Base-by-base conservation (phyloP, 345 rosid genomes). In the Rhizophora mangle region DNA sequence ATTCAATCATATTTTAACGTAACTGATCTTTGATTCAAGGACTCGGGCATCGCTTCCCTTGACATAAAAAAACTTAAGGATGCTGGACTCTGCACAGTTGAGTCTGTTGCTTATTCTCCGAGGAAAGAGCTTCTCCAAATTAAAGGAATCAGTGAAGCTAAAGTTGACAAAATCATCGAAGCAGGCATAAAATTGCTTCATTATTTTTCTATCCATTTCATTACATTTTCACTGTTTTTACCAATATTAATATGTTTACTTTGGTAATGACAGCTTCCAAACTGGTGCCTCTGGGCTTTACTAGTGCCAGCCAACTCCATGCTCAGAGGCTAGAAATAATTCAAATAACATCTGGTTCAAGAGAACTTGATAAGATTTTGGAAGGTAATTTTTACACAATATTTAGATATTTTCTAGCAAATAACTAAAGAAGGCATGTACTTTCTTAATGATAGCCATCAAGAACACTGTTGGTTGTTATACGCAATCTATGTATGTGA, bases 71-170 rank as follows among this genome's bases (percentile, higher is more conserved):
- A 95, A 86, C 94, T 90, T 66, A 95, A 86, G 76, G 97, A 92
- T 78, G 96, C 91, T 4, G 99, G 96, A 68, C 87, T 95, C 62
- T 95, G 96, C 68, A 95, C 96, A 13, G 97, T 95, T 32, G 99
- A 92, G 80, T 82, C 96, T 75, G 89, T 92, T 79, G 96, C 85
- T 52, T 95, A 86, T 72, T 85, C 96, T 58, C 93, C 97, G 3
- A 85, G 99, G 80, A 92, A 92, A 86, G 97, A 92, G 82, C 99
- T 95, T 68, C 86, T 94, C 76, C 96, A 89, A 78, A 90, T 92
- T 60, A 90, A 95, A 81, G 99, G 97, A 76, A 92, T 95, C 32
- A 95, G 97, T 70, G 97, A 95, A 68, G 96, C 99, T 68, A 95
- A 92, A 72, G 97, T 92, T 67, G 97, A 92, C 79, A 95, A 95